Evolutionary conservation across 768 basidiomycete genomes (phyloP).

Genomic region (Calocybe indica): DNA sequence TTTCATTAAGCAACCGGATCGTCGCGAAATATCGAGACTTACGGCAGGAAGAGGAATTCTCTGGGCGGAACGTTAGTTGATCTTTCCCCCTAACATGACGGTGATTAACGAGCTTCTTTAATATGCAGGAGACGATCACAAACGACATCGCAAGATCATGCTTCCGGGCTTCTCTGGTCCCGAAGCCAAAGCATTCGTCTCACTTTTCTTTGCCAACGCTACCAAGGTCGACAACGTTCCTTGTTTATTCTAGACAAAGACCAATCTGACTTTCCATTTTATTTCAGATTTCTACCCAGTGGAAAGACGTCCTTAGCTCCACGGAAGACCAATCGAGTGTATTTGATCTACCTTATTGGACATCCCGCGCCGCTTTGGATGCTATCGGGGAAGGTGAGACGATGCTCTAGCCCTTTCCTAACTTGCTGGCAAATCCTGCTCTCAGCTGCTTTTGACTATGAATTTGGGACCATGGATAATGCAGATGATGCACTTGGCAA

Average conservation of each 20-base stretch:
- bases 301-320: slow-evolving; percentile 43
- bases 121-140: slow-evolving; percentile 35
- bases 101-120: not conserved
- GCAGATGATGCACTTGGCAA: slow-evolving; percentile 46
- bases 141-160: slow-evolving; percentile 47
- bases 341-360: slow-evolving; percentile 46
- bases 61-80: slow-evolving; percentile 44
- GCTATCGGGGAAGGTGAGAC: slow-evolving; percentile 42
- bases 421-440: not conserved
- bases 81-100: not conserved
- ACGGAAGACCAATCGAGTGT: slow-evolving; percentile 32
- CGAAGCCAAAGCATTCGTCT: slow-evolving; percentile 25
- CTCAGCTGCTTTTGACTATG: slow-evolving; percentile 47
- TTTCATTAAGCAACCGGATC: slow-evolving; percentile 45
- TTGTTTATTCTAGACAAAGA: slow-evolving; percentile 18
- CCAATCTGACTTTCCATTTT: slow-evolving; percentile 17
- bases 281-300: slow-evolving; percentile 16
- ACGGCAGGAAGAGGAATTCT: slow-evolving; percentile 47
- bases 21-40: slow-evolving; percentile 42
- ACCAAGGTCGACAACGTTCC: slow-evolving; percentile 22
- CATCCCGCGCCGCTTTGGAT: slow-evolving; percentile 43
- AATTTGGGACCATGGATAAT: slow-evolving; percentile 45
- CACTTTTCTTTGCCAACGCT: slow-evolving; percentile 1
- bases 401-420: not conserved
- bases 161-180: slow-evolving; percentile 50